Base-by-base conservation (phyloP, 148 eudicot genomes). In the Mesembryanthemum crystallinum region DNA sequence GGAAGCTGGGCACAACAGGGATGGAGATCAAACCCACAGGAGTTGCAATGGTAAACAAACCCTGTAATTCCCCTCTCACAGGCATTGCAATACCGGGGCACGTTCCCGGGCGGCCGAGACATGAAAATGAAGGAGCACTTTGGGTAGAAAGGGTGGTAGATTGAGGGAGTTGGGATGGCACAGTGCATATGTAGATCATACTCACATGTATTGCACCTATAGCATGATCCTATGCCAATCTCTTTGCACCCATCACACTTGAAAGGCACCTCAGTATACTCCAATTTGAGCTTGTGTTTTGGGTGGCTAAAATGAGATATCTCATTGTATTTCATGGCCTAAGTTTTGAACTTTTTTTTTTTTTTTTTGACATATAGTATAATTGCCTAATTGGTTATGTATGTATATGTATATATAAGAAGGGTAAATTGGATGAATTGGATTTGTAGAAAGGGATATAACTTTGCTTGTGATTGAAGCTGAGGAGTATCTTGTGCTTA, bases 1-100 rank as follows among this genome's bases (percentile, higher is more conserved):
- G 98, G 97, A 30, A 92, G 97, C 88, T 89, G 88, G 2, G 97
- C 98, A 61, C 98, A 94, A 39, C 98, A 94, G 0, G 95, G 97
- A 60, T 94, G 97, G 15, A 94, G 95, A 75, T 94, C 97, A 65
- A 89, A 94, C 8, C 92, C 98, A 45, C 98, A 94, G 1, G 79
- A 43, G 20, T 78, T 77, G 79, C 98, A 92, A 67, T 94, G 98
- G 86, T 94, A 94, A n/a, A 88, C 79, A 64, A 90, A 94, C 1
- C 98, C 97, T 0, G 88, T 58, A 21, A 92, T 79, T 51, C 78
- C 88, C 85, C 82, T 89, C 80, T 90, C 81, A 71, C 98, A 94
- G 2, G 98, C 97, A 64, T 94, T 89, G 87, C 98, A 92, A 78
- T 94, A 94, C 23, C 98, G 88, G 6, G 87, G 84, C n/a, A 47